A percentile compares a stretch with the other conserved stretches of the same genome.
phyloP scores from a whole-genome alignment of 768 basidiomycete species.

The Phaeotremella fagi region DNA sequence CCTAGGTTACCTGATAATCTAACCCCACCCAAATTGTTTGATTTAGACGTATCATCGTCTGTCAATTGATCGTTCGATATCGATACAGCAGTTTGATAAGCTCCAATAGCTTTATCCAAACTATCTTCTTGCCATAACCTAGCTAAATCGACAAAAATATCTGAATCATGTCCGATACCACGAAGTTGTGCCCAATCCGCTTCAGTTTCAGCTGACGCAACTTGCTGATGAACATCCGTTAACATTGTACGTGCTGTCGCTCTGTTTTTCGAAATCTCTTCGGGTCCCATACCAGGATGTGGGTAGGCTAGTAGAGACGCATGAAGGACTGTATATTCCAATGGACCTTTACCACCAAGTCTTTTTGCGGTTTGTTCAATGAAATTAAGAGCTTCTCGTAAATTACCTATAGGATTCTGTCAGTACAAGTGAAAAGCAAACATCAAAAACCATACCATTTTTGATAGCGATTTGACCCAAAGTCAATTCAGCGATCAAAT shows the following conservation, averaged over 20 bases:
- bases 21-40: conserved; percentile 55
- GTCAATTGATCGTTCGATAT: too few species aligned
- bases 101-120: conserved; percentile 65
- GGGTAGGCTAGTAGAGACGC: conserved; percentile 81
- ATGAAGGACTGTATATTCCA: conserved; percentile 82
- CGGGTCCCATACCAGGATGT: conserved; percentile 69
- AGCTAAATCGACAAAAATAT: conserved; percentile 87
- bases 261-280: conserved; percentile 69
- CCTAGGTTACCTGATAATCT: conserved; percentile 76
- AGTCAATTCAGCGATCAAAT: conserved; percentile 70
- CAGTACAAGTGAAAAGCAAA: background rate
- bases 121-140: conserved; percentile 80
- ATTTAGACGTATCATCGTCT: too few species aligned
- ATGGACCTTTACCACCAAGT: conserved; percentile 52
- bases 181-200: conserved; percentile 49
- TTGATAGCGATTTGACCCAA: conserved; percentile 81
- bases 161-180: conserved; percentile 67
- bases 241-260: conserved; percentile 72
- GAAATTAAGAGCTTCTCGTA: conserved; percentile 48
- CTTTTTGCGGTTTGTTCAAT: conserved; percentile 45
- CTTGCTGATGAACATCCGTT: conserved; percentile 52
- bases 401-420: conserved; percentile 26
- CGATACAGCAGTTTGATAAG: conserved; percentile 67
- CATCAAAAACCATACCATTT: conserved; percentile 55
- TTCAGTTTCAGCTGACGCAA: conserved; percentile 55